A percentile compares a stretch with the other conserved stretches of the same genome.
These are phyloP conservation scores for Dianthus caryophyllus DNA, from an alignment of 148 eudicot genomes.

Conservation along the genomic window DNA sequence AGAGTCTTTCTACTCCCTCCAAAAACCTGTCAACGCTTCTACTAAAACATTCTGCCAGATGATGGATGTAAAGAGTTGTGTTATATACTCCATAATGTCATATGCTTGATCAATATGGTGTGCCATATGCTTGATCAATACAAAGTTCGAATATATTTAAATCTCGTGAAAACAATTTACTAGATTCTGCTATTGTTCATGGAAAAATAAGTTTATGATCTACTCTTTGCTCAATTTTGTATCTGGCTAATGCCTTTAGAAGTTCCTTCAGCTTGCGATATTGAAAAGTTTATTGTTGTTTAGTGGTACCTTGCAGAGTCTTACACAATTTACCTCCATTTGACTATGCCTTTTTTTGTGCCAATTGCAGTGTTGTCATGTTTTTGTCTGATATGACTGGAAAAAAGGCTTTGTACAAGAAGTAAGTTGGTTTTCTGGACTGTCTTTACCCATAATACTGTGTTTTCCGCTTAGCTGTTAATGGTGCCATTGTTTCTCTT, in stretches of 20 bases:
- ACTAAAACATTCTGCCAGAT: background rate
- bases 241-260: background rate
- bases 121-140: background rate
- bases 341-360: conserved; percentile 7
- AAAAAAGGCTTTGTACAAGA: conserved; percentile 75
- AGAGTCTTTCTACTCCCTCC: background rate
- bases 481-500: background rate
- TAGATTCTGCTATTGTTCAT: background rate
- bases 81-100: too few relatives aligned
- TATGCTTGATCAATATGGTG: too few relatives aligned
- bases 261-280: background rate
- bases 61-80: background rate
- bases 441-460: background rate
- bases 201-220: background rate
- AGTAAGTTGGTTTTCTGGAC: conserved; percentile 43
- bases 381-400: conserved; percentile 92
- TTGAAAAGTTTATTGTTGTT: background rate
- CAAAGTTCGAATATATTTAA: background rate
- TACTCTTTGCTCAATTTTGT: background rate
- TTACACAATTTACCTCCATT: background rate
- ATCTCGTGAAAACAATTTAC: background rate
- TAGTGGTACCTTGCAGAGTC: background rate
- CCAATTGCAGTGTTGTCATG: conserved; percentile 69
- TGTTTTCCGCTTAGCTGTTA: background rate
- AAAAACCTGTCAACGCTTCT: background rate